Base-by-base conservation (phyloP, 2,329 filamentous ascomycete genomes). In the Mycosphaerella sp. region DNA sequence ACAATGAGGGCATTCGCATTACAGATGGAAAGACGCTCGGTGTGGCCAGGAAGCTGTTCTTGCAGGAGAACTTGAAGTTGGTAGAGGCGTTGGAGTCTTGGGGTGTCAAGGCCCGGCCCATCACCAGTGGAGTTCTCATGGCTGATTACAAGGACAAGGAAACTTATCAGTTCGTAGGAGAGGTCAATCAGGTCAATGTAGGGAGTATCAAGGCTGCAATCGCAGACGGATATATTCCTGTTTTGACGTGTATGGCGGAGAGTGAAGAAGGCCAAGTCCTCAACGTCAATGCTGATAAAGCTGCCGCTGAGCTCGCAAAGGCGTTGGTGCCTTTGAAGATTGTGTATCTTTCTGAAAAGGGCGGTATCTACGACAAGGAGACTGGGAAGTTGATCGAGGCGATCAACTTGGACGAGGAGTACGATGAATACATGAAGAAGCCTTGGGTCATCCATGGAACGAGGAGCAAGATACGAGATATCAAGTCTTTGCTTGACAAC, bases 261-360 rank as follows among this genome's bases (percentile, higher is more conserved):
- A 90, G 87, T 17, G 79, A 84, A 41, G 89, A 95, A 58, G 93
- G 93, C 7, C 89, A 91, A 70, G 84, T 97, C 45, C 79, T 98
- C 58, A 98, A 98, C 66, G 93, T 98, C 69, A 98, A 98, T 66
- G 93, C 93, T 32, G 93, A 98, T 70, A 91, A 96, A 55, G 91
- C 91, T 32, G 93, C 93, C 27, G 90, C 90, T 59, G 91, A 96
- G 73, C 78, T 98, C 55, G 91, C 93, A 18, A 84, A 88, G 54
- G 82, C 87, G 50, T 76, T 98, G 48, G 85, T 97, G 71, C 93
- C 93, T 21, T 75, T 97, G 64, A 98, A 98, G 81, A 91, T 97
- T 55, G 90, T 98, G 54, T 98, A 96, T 69, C 79, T 97, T n/a
- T 94, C 89, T 4, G 93, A 98, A 75, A 97, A 97, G 79, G 93